Evolutionary conservation across 768 basidiomycete genomes (phyloP).

Genomic region (Suillus cothurnatus): DNA sequence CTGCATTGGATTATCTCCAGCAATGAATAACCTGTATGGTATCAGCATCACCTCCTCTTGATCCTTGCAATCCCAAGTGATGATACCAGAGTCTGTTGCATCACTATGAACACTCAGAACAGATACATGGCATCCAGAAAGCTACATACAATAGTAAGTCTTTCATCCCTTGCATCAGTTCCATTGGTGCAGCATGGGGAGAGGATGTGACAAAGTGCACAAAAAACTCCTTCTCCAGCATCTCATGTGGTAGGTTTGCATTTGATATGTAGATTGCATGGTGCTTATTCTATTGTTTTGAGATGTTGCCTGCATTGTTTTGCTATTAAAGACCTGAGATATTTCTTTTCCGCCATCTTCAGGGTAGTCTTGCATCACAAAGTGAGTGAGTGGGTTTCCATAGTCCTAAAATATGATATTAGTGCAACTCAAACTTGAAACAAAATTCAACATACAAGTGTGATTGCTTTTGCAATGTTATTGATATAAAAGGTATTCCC

Average conservation of each 20-base stretch:
- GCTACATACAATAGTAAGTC: neutral
- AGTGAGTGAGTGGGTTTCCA: neutral
- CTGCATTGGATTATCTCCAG: constrained; percentile 43
- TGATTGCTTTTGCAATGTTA: constrained; percentile 26
- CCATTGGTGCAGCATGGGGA: neutral
- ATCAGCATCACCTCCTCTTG: constrained; percentile 22
- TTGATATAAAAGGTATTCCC: constrained; percentile 29
- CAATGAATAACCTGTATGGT: constrained; percentile 27
- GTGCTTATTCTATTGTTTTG: neutral
- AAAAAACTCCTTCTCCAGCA: too few species aligned
- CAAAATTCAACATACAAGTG: neutral
- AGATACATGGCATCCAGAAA: neutral
- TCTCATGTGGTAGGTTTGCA: neutral
- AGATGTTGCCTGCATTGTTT: neutral
- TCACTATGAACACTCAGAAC: neutral
- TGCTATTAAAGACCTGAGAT: neutral
- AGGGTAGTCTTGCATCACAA: neutral
- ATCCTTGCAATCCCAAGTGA: constrained; percentile 31
- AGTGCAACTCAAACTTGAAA: neutral
- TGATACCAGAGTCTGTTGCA: constrained; percentile 15
- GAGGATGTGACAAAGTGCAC: neutral
- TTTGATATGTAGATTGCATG: neutral
- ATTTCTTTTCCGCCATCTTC: neutral
- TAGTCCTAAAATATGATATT: constrained; percentile 1
- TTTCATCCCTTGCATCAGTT: neutral